Base-by-base conservation (phyloP, 805 yeast species). In the Yarrowia sp. region DNA sequence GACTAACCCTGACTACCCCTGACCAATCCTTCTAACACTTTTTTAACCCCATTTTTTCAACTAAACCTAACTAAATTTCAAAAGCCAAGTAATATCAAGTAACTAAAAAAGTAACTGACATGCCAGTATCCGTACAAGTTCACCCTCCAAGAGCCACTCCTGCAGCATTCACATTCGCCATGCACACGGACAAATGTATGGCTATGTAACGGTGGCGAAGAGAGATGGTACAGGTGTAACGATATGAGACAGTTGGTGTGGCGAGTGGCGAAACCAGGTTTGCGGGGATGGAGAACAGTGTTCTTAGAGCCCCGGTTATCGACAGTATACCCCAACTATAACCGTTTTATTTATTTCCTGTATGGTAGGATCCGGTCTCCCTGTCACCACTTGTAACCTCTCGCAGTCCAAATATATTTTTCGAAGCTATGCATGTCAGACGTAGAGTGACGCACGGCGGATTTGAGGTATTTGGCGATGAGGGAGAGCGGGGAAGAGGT, bases 401-500 rank as follows among this genome's bases (percentile, higher is more conserved):
- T 24, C 10, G 38, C 38, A 12, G 10, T 9, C 38, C 38, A 46
- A 30, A 47, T 47, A 50, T 53, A 55, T 55, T 55, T 55, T 55
- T 55, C 61, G 34, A 20, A 8, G 10, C 9, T 10, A 15, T 55
- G 61, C 61, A 24, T 55, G 36, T 39, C 2, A 15, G n/a, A 39
- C 24, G 61, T 39, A 55, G 15, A 15, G 61, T 55, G 61, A 55
- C 61, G 61, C 61, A 55, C 38, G 38, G 58, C 20, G 43, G 34
- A 19, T 38, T 14, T 19, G 43, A 38, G 58, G 43, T 19, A 20
- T 36, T 52, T 20, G 33, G 53, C 13, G 24, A 17, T 10, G 24
- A 17, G 3, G 43, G 24, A 40, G 47, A 4, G 20, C 5, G 24
- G 15, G 47, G 14, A 17, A 17, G 24, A 17, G 58, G 4, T 14